phyloP scores from a whole-genome alignment of 768 basidiomycete genomes.

The Gyrodon lividus region DNA sequence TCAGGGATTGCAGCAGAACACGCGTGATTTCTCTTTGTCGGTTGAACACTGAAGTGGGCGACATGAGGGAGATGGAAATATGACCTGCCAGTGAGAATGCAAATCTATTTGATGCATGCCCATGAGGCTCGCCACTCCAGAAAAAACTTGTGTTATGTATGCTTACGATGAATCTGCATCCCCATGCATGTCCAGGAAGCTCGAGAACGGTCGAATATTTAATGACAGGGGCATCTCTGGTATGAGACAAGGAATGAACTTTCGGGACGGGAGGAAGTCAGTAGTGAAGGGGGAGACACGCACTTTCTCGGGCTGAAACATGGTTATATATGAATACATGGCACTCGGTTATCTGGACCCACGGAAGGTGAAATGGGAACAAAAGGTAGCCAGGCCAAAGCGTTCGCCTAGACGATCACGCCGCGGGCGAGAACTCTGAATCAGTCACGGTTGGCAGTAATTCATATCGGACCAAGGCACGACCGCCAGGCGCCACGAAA shows the following conservation, averaged over 20 bases:
- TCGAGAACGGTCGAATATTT: constrained; percentile 57
- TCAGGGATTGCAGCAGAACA: constrained; percentile 65
- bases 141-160: constrained; percentile 4
- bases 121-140: constrained; percentile 5
- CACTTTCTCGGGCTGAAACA: neutral
- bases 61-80: constrained; percentile 61
- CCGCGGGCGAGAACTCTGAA: too few species aligned
- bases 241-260: constrained; percentile 15
- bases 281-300: constrained; percentile 8
- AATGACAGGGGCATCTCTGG: constrained; percentile 67
- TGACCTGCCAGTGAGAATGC: constrained; percentile 88
- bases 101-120: constrained; percentile 46
- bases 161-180: constrained; percentile 63
- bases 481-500: neutral
- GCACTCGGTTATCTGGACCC: constrained; percentile 27
- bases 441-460: constrained; percentile 1
- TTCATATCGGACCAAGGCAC: constrained; percentile 1
- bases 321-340: constrained; percentile 29
- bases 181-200: constrained; percentile 68
- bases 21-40: constrained; percentile 45
- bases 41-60: constrained; percentile 57
- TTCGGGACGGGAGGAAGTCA: constrained; percentile 13
- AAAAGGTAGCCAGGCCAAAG: constrained; percentile 27
- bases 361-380: constrained; percentile 23
- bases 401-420: constrained; percentile 9